A percentile compares a stretch with the other conserved stretches of the same genome.
Evolutionary conservation across 208 protist species (phyloP).

Genomic region (Endotrypanum monterogeii): DNA sequence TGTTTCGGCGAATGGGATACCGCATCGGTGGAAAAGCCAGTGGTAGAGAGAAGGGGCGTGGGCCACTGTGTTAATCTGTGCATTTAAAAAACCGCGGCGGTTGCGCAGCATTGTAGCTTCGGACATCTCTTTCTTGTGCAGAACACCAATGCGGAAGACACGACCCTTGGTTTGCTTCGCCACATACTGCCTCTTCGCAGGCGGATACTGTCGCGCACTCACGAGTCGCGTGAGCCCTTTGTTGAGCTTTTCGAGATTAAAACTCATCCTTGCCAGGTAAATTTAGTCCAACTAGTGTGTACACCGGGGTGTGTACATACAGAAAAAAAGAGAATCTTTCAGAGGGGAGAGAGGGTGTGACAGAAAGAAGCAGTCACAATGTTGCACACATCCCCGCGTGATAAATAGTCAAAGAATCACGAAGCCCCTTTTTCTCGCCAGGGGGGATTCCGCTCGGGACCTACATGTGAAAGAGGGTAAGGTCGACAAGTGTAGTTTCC

Average conservation of each 20-base stretch:
- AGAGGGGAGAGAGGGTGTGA: background rate
- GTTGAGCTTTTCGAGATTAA: slow-evolving; percentile 72
- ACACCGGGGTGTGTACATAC: background rate
- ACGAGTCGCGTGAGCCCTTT: slow-evolving; percentile 66
- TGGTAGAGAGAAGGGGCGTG: slow-evolving; percentile 86
- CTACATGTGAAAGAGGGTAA: background rate
- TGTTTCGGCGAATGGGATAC: slow-evolving; percentile 82
- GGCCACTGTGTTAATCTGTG: slow-evolving; percentile 82
- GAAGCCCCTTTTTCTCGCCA: no score
- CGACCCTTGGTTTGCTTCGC: slow-evolving; percentile 56
- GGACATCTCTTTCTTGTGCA: slow-evolving; percentile 73
- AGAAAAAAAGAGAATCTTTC: background rate
- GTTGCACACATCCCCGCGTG: no score
- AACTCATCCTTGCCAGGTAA: slow-evolving; percentile 11
- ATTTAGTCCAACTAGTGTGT: background rate
- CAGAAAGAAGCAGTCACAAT: background rate
- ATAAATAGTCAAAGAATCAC: no score
- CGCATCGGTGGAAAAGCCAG: slow-evolving; percentile 90
- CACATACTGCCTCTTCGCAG: slow-evolving; percentile 39
- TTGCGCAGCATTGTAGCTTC: slow-evolving; percentile 66
- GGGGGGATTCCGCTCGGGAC: background rate
- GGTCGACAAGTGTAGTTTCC: no score
- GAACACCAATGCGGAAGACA: slow-evolving; percentile 73
- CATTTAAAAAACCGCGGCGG: slow-evolving; percentile 76
- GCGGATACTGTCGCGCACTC: slow-evolving; percentile 57